phyloP scores from a whole-genome alignment of 1,284 basidiomycete species.

The Paramarasmius palmivorus region DNA sequence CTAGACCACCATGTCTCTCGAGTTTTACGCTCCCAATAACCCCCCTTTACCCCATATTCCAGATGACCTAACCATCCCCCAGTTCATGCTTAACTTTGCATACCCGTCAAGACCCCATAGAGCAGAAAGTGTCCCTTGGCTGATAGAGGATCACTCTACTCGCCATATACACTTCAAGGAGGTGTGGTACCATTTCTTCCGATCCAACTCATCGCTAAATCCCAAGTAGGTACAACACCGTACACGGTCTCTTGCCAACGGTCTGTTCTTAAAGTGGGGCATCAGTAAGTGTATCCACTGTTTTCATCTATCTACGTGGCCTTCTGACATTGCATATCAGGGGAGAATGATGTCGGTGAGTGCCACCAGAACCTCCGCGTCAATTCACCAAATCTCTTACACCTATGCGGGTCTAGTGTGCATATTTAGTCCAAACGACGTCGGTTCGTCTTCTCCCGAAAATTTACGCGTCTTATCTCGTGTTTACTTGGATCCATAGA shows the following conservation, averaged over 20 bases:
- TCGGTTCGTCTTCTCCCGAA: slow-evolving; percentile 40
- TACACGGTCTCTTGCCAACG: slow-evolving; percentile 63
- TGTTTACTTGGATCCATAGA: slow-evolving; percentile 39
- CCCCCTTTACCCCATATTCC: slow-evolving; percentile 53
- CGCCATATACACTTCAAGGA: slow-evolving; percentile 46
- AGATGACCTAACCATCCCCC: slow-evolving; percentile 69
- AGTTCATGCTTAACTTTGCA: slow-evolving; percentile 67
- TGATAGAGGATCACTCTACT: slow-evolving; percentile 66
- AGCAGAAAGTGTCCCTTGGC: slow-evolving; percentile 49
- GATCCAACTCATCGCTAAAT: slow-evolving; percentile 1
- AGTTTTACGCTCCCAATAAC: slow-evolving; percentile 40
- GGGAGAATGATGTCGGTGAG: slow-evolving; percentile 40
- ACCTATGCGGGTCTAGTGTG: slow-evolving; percentile 50
- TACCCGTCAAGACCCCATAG: slow-evolving; percentile 51
- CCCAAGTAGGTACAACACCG: slow-evolving; percentile 46
- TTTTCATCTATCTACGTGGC: slow-evolving; percentile 4
- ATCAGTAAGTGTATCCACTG: slow-evolving; percentile 52
- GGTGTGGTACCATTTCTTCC: slow-evolving; percentile 35
- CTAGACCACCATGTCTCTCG: slow-evolving; percentile 15
- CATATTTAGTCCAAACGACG: slow-evolving; percentile 67
- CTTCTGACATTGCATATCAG: slow-evolving; percentile 20
- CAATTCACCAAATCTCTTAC: background rate
- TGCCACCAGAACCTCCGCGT: background rate
- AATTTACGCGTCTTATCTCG: background rate
- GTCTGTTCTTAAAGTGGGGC: slow-evolving; percentile 52